Conservation (phyloP, 495 filamentous ascomycete species). For the Aspergillus nidulans region DNA sequence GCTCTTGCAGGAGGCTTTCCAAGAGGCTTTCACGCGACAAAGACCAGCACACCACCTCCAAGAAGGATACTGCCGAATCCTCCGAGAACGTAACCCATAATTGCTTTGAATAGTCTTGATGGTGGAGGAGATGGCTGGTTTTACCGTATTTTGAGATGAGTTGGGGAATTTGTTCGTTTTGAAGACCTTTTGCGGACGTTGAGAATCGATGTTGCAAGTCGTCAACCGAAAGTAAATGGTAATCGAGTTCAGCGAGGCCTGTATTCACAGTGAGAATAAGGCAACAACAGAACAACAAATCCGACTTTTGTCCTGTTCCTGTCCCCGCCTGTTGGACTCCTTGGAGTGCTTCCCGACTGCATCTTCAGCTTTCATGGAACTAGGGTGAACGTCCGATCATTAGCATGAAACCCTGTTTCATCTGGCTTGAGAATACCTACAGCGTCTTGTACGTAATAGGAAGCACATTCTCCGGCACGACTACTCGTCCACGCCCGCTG, state of each 20-base stretch:
- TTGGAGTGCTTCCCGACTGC: background rate
- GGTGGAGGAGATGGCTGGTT: slow-evolving; percentile 2
- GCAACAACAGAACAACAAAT: background rate
- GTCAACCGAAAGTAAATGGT: background rate
- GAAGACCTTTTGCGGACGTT: background rate
- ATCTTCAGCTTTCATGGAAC: slow-evolving; percentile 2
- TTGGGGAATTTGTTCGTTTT: background rate
- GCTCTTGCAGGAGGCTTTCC: slow-evolving; percentile 59
- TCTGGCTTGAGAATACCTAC: background rate
- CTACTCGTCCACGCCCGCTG: slow-evolving; percentile 2
- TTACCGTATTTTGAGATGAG: background rate
- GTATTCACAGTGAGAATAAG: background rate
- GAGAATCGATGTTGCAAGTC: background rate
- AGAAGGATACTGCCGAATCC: slow-evolving; percentile 66
- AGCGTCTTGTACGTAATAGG: slow-evolving; percentile 3
- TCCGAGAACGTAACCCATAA: slow-evolving; percentile 54
- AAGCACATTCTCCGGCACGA: slow-evolving; percentile 1
- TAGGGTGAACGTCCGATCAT: background rate
- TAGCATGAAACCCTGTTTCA: background rate
- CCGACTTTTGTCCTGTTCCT: background rate
- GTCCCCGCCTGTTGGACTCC: background rate
- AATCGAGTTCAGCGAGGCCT: slow-evolving; percentile 5
- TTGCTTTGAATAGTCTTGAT: background rate
- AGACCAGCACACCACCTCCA: slow-evolving; percentile 58
- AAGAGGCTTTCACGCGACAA: slow-evolving; percentile 66